Conservation (phyloP, 306 rosid genomes). For the Cicer cuneatum region DNA sequence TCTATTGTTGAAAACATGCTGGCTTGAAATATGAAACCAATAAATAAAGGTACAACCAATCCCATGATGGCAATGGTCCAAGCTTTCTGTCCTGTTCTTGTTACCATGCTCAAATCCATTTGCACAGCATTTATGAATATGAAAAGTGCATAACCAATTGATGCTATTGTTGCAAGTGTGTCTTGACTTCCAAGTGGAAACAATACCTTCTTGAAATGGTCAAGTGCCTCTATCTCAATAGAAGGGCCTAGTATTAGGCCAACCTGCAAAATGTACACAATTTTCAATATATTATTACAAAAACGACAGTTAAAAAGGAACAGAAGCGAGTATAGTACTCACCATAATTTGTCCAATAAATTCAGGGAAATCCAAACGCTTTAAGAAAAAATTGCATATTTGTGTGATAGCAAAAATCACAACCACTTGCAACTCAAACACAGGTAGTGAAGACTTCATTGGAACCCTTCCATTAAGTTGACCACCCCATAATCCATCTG, state of each 20-base stretch:
- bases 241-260: slow-evolving; percentile 60
- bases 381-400: slow-evolving; percentile 46
- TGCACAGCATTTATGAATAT: slow-evolving; percentile 56
- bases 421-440: slow-evolving; percentile 56
- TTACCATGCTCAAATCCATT: slow-evolving; percentile 59
- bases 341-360: slow-evolving; percentile 59
- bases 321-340: background rate
- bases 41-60: slow-evolving; percentile 11
- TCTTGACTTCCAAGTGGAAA: slow-evolving; percentile 52
- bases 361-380: slow-evolving; percentile 53
- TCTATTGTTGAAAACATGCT: background rate
- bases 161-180: slow-evolving; percentile 44
- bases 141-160: slow-evolving; percentile 53
- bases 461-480: slow-evolving; percentile 6
- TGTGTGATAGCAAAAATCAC: slow-evolving; percentile 49
- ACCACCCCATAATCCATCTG: slow-evolving; percentile 54
- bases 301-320: too few relatives aligned
- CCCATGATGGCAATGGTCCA: slow-evolving; percentile 44
- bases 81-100: slow-evolving; percentile 54
- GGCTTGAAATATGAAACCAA: background rate
- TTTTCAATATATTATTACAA: too few relatives aligned
- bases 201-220: slow-evolving; percentile 9
- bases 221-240: background rate
- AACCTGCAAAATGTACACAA: slow-evolving; percentile 44
- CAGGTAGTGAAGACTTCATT: slow-evolving; percentile 33